Evolutionary conservation across 2,329 filamentous ascomycete genomes (phyloP).

Genomic region (Fusarium nodosum): DNA sequence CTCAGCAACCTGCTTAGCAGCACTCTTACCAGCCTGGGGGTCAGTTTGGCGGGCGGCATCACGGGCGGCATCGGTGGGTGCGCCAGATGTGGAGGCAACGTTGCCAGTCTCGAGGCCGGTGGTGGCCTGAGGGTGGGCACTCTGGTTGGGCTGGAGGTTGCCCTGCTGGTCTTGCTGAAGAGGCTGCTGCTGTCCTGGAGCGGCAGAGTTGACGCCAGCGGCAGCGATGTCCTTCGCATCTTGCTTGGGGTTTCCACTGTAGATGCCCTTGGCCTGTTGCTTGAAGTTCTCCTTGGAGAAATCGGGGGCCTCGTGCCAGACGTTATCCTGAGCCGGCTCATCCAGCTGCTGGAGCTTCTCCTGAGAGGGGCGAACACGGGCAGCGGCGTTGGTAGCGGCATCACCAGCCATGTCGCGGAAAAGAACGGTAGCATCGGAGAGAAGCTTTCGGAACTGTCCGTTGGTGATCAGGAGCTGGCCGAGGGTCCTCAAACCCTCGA

Average conservation of each 20-base stretch:
- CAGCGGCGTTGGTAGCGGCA: constrained; percentile 83
- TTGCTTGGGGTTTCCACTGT: constrained; percentile 66
- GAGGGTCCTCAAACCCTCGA: constrained; percentile 88
- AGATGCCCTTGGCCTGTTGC: constrained; percentile 74
- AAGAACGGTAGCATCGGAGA: constrained; percentile 78
- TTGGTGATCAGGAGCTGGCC: constrained; percentile 94
- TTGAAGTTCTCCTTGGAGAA: constrained; percentile 78
- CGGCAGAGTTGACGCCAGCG: constrained; percentile 69
- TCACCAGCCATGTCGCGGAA: constrained; percentile 93
- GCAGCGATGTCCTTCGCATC: constrained; percentile 73
- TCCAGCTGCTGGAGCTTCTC: constrained; percentile 85
- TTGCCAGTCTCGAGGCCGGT: constrained; percentile 43
- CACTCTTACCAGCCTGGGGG: constrained; percentile 52
- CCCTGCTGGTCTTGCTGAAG: constrained; percentile 31
- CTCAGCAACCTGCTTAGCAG: constrained; percentile 62
- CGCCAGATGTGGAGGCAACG: constrained; percentile 11
- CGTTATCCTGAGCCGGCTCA: constrained; percentile 87
- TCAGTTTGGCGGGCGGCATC: constrained; percentile 59
- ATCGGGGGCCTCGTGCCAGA: constrained; percentile 90
- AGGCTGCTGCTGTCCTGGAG: constrained; percentile 54
- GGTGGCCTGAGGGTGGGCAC: constrained; percentile 63
- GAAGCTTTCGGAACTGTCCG: constrained; percentile 92
- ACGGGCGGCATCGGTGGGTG: constrained; percentile 23
- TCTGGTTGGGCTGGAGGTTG: constrained; percentile 12
- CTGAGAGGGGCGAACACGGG: constrained; percentile 80